Percentiles rank a stretch among this genome's conserved stretches.
phyloP scores from a whole-genome alignment of 2,329 filamentous ascomycete genomes.

The Zymoseptoria tritici region DNA sequence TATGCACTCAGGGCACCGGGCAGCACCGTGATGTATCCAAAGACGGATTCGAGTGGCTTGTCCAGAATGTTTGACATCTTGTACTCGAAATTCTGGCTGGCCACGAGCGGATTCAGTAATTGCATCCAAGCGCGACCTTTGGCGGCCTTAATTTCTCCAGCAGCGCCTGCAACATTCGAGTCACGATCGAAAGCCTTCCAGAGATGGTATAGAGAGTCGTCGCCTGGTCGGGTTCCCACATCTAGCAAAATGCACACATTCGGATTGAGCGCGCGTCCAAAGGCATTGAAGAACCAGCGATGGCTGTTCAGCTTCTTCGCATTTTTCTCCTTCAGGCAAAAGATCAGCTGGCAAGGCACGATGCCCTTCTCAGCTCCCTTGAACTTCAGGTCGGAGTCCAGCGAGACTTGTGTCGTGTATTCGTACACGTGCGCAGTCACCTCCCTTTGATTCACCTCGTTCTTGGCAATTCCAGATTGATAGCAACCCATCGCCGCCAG shows the following conservation, averaged over 20 bases:
- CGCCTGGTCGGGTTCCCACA: conserved; percentile 85
- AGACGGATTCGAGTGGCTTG: conserved; percentile 93
- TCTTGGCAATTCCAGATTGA: conserved; percentile 97
- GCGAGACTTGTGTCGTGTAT: conserved; percentile 94
- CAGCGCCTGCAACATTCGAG: conserved; percentile 93
- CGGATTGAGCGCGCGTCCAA: conserved; percentile 82
- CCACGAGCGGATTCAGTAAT: conserved; percentile 86
- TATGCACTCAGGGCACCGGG: conserved; percentile 94
- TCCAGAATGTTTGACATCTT: conserved; percentile 99
- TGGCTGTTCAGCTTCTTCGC: conserved; percentile 97
- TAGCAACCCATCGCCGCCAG: conserved; percentile 96
- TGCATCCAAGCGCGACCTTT: conserved; percentile 79
- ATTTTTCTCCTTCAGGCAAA: conserved; percentile 97
- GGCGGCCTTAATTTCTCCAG: conserved; percentile 95
- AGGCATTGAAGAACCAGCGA: conserved; percentile 98
- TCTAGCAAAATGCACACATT: conserved; percentile 97
- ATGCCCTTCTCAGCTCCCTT: conserved; percentile 99
- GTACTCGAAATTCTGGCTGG: conserved; percentile 98
- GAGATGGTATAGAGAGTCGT: conserved; percentile 88
- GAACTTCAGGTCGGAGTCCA: conserved; percentile 94
- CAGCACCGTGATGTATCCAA: conserved; percentile 95
- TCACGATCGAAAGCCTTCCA: conserved; percentile 99
- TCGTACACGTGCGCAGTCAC: conserved; percentile 97
- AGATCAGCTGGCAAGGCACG: conserved; percentile 95
- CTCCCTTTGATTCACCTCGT: conserved; percentile 90